Evolutionary conservation across 768 basidiomycete species (phyloP), one percentile per base, ranked within the genome.

Genomic region (Lactifluus subvellereus): DNA sequence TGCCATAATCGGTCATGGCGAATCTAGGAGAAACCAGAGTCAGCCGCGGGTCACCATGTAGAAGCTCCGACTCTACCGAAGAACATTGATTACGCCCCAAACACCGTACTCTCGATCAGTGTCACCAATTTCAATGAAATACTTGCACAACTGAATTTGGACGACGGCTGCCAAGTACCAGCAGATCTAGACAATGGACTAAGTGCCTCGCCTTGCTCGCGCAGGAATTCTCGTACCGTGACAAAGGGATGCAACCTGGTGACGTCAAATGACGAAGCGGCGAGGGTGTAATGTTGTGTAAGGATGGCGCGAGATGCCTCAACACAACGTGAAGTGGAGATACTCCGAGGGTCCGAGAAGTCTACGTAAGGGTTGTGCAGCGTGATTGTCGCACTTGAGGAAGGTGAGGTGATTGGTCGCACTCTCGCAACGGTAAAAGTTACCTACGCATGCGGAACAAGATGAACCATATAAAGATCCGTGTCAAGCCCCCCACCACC

Each of bases 121-220:
- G 73, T 93, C 89, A n/a, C 86, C 84, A 51, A 83, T 83, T 71
- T 92, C 89, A 62, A 94, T 92, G 70, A 86, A 88, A 69, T 89
- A 85, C 71, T 89, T 91, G 80, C 91, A 94, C 43, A 90, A 77
- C 68, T 93, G 90, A 52, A 93, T 84, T 71, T 91, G 86, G 4
- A 93, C 88, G 5, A 89, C 90, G 14, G 91, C 91, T 7, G 91
- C 91, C 16, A 94, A 83, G 73, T 94, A 93, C 91, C 91, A 94
- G 72, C 90, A 91, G 51, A 93, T 92, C 89, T 91, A 52, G 48
- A 69, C 1, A 42, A 27, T 42, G 8, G 38, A 32, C 58, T 66
- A 54, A 67, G 37, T 59, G 22, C 16, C 60, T 27, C 51, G 9
- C 20, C 43, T 27, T 6, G 14, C 32, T 13, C 3, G 20, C 6